Conservation (phyloP, 1,139 yeast genomes). For the Blastobotrys proliferans region DNA sequence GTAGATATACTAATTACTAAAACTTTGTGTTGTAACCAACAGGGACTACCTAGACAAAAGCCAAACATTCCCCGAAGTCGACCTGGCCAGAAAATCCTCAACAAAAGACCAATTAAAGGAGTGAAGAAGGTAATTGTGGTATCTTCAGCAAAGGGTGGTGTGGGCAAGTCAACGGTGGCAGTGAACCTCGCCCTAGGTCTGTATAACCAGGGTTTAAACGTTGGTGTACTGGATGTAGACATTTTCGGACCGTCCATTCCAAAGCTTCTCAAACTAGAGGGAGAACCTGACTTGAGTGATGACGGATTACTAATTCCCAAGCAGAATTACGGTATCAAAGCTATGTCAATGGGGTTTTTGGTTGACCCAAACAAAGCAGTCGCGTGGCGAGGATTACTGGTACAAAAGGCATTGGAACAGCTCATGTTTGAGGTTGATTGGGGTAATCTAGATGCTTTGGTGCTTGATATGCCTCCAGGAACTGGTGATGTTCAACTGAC, state of each 20-base stretch:
- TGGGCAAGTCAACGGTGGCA: slow-evolving; percentile 52
- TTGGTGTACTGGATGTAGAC: slow-evolving; percentile 76
- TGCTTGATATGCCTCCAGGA: slow-evolving; percentile 88
- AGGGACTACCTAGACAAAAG: slow-evolving; percentile 50
- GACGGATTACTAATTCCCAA: slow-evolving; percentile 62
- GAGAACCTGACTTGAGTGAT: slow-evolving; percentile 47
- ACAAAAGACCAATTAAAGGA: slow-evolving; percentile 56
- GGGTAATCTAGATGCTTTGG: slow-evolving; percentile 65
- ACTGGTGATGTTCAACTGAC: slow-evolving; percentile 88
- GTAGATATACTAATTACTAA: slow-evolving; percentile 13
- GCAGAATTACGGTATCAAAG: slow-evolving; percentile 70
- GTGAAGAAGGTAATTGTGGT: slow-evolving; percentile 63
- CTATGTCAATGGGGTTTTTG: slow-evolving; percentile 89
- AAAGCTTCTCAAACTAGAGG: slow-evolving; percentile 56
- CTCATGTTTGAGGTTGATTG: slow-evolving; percentile 76
- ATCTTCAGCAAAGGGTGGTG: slow-evolving; percentile 80
- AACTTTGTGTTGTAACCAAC: not conserved
- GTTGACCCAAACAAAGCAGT: slow-evolving; percentile 64
- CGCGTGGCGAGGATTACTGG: slow-evolving; percentile 86
- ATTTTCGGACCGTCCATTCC: slow-evolving; percentile 85
- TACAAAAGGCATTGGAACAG: slow-evolving; percentile 83
- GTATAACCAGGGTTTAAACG: slow-evolving; percentile 49
- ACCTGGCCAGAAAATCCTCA: slow-evolving; percentile 35
- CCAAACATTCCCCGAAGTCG: slow-evolving; percentile 22
- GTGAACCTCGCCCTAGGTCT: slow-evolving; percentile 67